phyloP scores from a whole-genome alignment of 176 grass and related monocot genomes.

The Urochloa ruziziensis region DNA sequence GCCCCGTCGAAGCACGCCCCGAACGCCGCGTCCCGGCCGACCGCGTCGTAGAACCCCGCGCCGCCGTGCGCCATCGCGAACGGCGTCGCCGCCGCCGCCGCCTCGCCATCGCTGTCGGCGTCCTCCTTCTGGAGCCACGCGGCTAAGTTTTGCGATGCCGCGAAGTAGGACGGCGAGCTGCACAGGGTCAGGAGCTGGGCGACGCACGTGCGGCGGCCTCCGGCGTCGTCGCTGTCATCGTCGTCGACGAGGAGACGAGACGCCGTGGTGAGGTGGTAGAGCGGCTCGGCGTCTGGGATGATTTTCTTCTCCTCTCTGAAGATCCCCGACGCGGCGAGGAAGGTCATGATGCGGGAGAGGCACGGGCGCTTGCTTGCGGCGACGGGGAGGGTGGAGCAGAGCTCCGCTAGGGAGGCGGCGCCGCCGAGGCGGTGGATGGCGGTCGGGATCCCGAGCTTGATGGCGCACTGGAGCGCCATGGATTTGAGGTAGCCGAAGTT shows the following conservation, averaged over 20 bases:
- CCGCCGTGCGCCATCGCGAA: slow-evolving; percentile 20
- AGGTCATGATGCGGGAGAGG: slow-evolving; percentile 41
- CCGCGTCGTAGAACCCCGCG: not conserved
- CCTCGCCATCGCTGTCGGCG: rapidly evolving
- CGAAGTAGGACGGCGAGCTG: not conserved
- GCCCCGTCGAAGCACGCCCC: not conserved
- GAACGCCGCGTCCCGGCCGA: not conserved
- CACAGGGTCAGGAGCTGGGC: not conserved
- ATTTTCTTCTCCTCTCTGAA: not conserved
- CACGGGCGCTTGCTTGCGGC: not conserved
- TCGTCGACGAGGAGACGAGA: slow-evolving; percentile 34
- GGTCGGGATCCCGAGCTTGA: slow-evolving; percentile 45
- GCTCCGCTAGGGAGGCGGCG: not conserved
- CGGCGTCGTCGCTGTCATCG: not conserved
- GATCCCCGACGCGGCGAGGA: slow-evolving; percentile 6
- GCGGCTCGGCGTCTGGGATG: not conserved
- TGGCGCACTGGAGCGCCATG: slow-evolving; percentile 28
- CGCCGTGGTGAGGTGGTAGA: slow-evolving; percentile 33
- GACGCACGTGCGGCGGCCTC: not conserved
- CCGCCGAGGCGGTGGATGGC: slow-evolving; percentile 32
- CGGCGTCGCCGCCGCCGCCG: not conserved
- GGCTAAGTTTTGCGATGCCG: not conserved
- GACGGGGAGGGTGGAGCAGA: slow-evolving; percentile 9
- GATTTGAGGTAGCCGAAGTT: slow-evolving; percentile 1
- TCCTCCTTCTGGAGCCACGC: slow-evolving; percentile 24